Evolutionary conservation across 306 rosid genomes (phyloP), one percentile per base, ranked within the genome.

Genomic region (Dryas octopetala): DNA sequence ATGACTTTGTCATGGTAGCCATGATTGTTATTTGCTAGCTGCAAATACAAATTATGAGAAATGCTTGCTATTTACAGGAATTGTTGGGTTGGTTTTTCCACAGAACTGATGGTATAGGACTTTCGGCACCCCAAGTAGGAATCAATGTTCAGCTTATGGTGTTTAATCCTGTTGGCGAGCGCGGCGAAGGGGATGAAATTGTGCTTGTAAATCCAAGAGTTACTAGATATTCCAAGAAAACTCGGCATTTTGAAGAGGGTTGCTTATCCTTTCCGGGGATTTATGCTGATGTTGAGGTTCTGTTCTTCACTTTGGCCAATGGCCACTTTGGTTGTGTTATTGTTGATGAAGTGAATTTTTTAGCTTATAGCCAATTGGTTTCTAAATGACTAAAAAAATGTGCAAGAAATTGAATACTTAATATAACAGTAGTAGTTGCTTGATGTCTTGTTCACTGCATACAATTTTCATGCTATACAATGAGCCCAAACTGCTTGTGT

Each of bases 91-190:
- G 77, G 81, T 53, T 82, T 86, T 77, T 85, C 75, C 63, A 43
- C 93, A 94, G 97, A 83, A 95, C 98, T 54, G 93, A 95, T 74
- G 98, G 98, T 23, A 90, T 95, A 77, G 98, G 98, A 76, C 97
- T 95, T 71, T 87, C 96, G 3, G 97, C 98, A 45, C 98, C 98
- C 55, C 97, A 95, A 88, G 96, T 95, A 10, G 98, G 98, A 76
- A 71, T 95, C 45, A 91, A 90, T 85, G 89, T 90, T 69, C 96
- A 82, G 85, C 97, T 95, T 44, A 91, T 95, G 98, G 98, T 91
- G 78, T 91, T 95, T 78, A 95, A 89, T 74, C 90, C 96, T 5
- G 91, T 80, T 47, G 98, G 97, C 8, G 97, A 87, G 71, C 96
- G 88, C 15, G 97, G 92, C 32, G 89, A 89, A 78, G 98, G 97